A percentile compares a stretch with the other conserved stretches of the same genome.
phyloP scores from a whole-genome alignment of 192 early-diverging fungal species.

The Radiomyces spectabilis region DNA sequence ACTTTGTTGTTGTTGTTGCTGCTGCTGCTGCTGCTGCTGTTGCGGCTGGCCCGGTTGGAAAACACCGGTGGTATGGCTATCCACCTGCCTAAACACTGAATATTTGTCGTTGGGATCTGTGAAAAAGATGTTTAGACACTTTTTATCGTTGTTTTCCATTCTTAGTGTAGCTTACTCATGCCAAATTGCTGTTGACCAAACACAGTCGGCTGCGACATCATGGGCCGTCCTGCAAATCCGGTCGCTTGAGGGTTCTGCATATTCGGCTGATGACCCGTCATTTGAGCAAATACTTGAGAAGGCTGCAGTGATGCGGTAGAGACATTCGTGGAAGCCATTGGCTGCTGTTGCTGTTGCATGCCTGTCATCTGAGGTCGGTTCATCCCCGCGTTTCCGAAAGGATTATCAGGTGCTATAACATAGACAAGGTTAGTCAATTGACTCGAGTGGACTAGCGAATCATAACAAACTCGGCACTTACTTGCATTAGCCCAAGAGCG shows the following conservation, averaged over 20 bases:
- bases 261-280: slow-evolving; percentile 6
- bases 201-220: too few species aligned
- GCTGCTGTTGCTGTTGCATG: slow-evolving; percentile 6
- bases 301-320: slow-evolving; percentile 1
- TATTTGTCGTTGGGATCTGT: too few species aligned
- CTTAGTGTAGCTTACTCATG: too few species aligned
- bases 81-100: too few species aligned
- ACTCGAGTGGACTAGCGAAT: not conserved
- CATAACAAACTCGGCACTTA: not conserved
- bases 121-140: too few species aligned
- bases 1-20: slow-evolving; percentile 6
- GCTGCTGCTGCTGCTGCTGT: slow-evolving; percentile 7
- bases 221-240: too few species aligned
- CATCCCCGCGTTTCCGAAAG: slow-evolving; percentile 11
- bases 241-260: too few species aligned
- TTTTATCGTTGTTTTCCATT: too few species aligned
- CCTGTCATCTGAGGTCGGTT: not conserved
- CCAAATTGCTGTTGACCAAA: too few species aligned
- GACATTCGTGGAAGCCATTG: too few species aligned
- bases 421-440: not conserved
- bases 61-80: too few species aligned
- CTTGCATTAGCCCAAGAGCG: slow-evolving; percentile 21
- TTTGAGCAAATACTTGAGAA: slow-evolving; percentile 8
- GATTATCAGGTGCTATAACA: slow-evolving; percentile 22
- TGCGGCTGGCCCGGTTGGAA: too few species aligned